These are phyloP conservation scores for Iris pallida DNA, from an alignment of 116 monocot genomes.

Conservation along the genomic window DNA sequence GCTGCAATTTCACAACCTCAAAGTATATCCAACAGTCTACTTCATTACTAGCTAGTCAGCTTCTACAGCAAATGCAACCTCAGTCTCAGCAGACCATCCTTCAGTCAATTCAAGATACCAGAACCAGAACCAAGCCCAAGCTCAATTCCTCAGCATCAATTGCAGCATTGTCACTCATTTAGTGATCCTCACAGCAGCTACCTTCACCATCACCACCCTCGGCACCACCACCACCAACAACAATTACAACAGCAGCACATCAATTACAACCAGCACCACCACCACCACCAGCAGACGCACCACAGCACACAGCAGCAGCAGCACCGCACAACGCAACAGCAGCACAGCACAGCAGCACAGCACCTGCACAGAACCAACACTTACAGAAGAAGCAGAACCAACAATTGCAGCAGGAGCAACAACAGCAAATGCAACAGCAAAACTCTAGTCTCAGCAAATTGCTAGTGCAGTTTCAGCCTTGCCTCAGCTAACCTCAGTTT, in stretches of 20 bases:
- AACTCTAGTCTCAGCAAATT: conserved; percentile 30
- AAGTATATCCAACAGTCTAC: conserved; percentile 19
- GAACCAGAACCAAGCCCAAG: conserved; percentile 37
- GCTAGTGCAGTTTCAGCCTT: conserved; percentile 24
- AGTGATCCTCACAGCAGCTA: conserved; percentile 25
- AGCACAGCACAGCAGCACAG: conserved; percentile 16
- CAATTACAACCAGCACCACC: conserved; percentile 2
- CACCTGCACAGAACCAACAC: conserved; percentile 9
- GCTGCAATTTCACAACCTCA: conserved; percentile 79
- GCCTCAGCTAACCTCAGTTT: conserved; percentile 34
- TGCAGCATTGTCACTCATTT: conserved; percentile 35
- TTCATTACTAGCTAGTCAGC: conserved; percentile 36
- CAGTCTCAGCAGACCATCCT: conserved; percentile 42
- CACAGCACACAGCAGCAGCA: conserved; percentile 1
- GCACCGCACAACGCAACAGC: conserved; percentile 11
- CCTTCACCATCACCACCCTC: not conserved
- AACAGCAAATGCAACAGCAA: conserved; percentile 18
- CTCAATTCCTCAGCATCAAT: conserved; percentile 38
- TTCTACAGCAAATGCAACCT: conserved; percentile 51
- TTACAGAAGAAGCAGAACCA: conserved; percentile 8
- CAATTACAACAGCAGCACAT: not conserved
- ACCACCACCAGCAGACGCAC: not conserved
- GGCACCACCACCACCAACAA: conserved; percentile 6
- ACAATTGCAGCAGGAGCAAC: conserved; percentile 11
- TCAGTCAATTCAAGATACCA: conserved; percentile 45